Base-by-base conservation (phyloP, 345 rosid species). In the Arabidopsis arenosa region DNA sequence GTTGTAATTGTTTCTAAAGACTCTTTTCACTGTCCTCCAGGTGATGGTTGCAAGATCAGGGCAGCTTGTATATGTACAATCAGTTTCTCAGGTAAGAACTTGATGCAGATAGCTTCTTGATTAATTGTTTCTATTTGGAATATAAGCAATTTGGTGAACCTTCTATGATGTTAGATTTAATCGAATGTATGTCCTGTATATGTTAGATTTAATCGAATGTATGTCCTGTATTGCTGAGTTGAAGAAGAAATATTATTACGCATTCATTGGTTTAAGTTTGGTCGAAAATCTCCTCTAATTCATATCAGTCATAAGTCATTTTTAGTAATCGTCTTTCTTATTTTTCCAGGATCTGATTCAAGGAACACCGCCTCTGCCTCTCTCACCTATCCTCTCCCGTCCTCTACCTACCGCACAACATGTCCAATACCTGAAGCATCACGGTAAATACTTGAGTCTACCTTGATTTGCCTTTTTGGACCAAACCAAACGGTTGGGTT, bases 71-170 rank as follows among this genome's bases (percentile, higher is more conserved):
- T 88, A 82, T 73, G n/a, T 91, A 83, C 93, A 88, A 57, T 89
- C 98, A 74, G 84, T 89, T 81, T 58, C 90, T 65, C 91, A 87
- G 78, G 97, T 93, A 83, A 86, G 90, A 79, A 72, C 37, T 48
- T 66, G 33, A 17, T 65, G 18, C 51, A 66, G 33, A 9, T 52
- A 32, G 11, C 33, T 12, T 63, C 36, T 41, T 5, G 10, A 41
- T 41, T 39, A 30, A 56, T 30, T 51, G 11, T 57, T 45, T 14
- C 7, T 36, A 13, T 21, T 32, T 23, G 23, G 60, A 63, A 47
- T 5, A 47, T 1, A 26, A 49, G 60, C 30, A 21, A 21, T 26
- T 36, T 72, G 58, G 57, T 51, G 51, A 53, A 48, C 26, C 7
- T 13, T 10, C 32, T 17, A 52, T 41, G 26, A 63, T 30, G 55